Percentiles rank a stretch among this genome's conserved stretches.
phyloP scores from a whole-genome alignment of 2,329 filamentous ascomycete genomes.

The Plectosphaerella plurivora region DNA sequence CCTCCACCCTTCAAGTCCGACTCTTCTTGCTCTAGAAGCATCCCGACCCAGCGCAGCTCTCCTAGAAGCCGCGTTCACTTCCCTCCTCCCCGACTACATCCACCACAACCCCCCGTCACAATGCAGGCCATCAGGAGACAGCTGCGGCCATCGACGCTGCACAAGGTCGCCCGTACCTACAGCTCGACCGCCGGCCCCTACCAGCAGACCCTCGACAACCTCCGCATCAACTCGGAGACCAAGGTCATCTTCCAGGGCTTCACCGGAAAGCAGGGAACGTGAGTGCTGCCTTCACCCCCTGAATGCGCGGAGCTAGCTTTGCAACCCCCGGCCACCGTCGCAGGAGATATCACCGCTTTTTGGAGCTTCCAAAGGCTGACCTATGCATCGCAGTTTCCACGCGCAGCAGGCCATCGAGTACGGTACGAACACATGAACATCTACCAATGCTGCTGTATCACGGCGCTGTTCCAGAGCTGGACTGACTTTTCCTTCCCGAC shows the following conservation, averaged over 20 bases:
- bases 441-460: neutral
- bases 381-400: conserved; percentile 68
- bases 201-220: conserved; percentile 71
- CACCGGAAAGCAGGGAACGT: conserved; percentile 95
- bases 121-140: conserved; percentile 87
- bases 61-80: neutral
- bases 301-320: neutral
- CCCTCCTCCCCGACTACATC: conserved; percentile 7
- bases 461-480: too few relatives aligned
- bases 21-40: conserved; percentile 6
- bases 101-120: conserved; percentile 25
- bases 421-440: conserved; percentile 52
- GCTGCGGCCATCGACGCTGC: conserved; percentile 61
- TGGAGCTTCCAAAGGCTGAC: conserved; percentile 3
- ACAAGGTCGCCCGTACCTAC: conserved; percentile 63
- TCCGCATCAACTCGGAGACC: conserved; percentile 88
- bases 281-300: conserved; percentile 33
- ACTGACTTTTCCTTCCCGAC: conserved; percentile 24
- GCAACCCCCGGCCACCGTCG: neutral
- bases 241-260: conserved; percentile 97
- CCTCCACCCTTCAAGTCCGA: conserved; percentile 1
- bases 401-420: conserved; percentile 98
- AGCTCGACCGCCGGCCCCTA: conserved; percentile 69
- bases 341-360: neutral
- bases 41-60: neutral